These are phyloP conservation scores for Mortierella alpina DNA, from an alignment of 192 early-diverging fungal genomes.

Conservation along the genomic window DNA sequence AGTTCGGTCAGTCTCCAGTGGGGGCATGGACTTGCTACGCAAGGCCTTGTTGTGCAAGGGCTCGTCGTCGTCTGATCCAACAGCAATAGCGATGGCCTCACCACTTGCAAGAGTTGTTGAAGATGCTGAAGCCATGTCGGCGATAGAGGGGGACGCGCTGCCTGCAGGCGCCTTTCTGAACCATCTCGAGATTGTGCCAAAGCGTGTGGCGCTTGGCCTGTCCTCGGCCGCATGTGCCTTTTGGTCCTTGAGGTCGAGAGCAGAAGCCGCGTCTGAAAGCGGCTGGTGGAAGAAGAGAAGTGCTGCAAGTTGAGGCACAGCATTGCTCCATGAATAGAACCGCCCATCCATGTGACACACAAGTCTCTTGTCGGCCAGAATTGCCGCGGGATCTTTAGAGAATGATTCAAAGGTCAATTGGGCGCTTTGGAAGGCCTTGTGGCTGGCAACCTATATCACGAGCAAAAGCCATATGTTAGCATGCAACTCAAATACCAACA, in stretches of 20 bases:
- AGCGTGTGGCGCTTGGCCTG: conserved; percentile 41
- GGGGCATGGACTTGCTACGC: conserved; percentile 43
- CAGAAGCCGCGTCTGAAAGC: conserved; percentile 49
- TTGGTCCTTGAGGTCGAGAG: conserved; percentile 32
- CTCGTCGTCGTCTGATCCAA: conserved; percentile 18
- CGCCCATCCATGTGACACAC: conserved; percentile 52
- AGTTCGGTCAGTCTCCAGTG: conserved; percentile 15
- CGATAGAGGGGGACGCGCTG: conserved; percentile 16
- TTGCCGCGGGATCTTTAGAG: conserved; percentile 38
- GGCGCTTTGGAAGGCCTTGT: conserved; percentile 28
- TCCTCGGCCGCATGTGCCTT: conserved; percentile 24
- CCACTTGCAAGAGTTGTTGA: neutral
- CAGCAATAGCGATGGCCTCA: conserved; percentile 11
- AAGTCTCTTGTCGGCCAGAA: conserved; percentile 45
- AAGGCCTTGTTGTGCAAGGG: conserved; percentile 34
- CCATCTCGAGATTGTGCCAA: conserved; percentile 49
- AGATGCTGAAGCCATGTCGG: conserved; percentile 1
- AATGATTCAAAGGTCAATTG: conserved; percentile 45
- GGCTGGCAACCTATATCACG: conserved; percentile 26
- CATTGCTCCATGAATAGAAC: conserved; percentile 72
- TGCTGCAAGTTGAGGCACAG: conserved; percentile 70
- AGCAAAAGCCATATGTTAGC: neutral
- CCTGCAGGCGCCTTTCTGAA: conserved; percentile 44
- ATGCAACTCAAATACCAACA: neutral
- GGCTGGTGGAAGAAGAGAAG: conserved; percentile 68